These are phyloP conservation scores for Aspergillus haitiensis DNA, from an alignment of 495 filamentous ascomycete genomes.

Conservation along the genomic window DNA sequence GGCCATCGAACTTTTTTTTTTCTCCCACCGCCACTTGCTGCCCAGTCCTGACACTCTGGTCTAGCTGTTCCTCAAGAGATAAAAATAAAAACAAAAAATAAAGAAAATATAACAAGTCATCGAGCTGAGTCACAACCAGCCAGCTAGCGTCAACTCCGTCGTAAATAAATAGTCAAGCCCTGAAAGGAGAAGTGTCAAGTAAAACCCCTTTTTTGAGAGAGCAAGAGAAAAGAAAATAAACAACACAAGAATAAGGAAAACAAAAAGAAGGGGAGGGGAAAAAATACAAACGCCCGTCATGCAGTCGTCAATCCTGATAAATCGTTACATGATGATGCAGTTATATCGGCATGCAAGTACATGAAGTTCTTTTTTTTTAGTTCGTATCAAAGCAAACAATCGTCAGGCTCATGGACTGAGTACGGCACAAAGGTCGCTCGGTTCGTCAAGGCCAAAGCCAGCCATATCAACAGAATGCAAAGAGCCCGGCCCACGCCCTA, in stretches of 20 bases:
- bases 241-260: constrained; percentile 13
- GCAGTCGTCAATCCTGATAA: constrained; percentile 49
- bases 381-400: constrained; percentile 8
- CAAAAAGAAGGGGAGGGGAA: constrained; percentile 23
- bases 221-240: constrained; percentile 8
- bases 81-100: constrained; percentile 17
- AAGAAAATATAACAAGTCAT: constrained; percentile 22
- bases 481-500: constrained; percentile 48
- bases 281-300: constrained; percentile 49
- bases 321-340: constrained; percentile 50
- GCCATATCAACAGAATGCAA: constrained; percentile 53
- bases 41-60: neutral
- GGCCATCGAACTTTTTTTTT: neutral
- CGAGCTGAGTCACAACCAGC: constrained; percentile 39
- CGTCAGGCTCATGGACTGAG: constrained; percentile 41
- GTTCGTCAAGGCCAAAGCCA: constrained; percentile 45
- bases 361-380: constrained; percentile 10
- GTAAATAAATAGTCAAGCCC: constrained; percentile 35
- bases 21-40: constrained; percentile 21
- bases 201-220: neutral
- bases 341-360: constrained; percentile 36
- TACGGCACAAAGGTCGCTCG: constrained; percentile 40
- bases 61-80: neutral
- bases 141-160: constrained; percentile 40
- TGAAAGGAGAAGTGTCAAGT: constrained; percentile 17